Evolutionary conservation across 2,329 filamentous ascomycete species (phyloP), one percentile per base, ranked within the genome.

Genomic region (Fusarium sp.): DNA sequence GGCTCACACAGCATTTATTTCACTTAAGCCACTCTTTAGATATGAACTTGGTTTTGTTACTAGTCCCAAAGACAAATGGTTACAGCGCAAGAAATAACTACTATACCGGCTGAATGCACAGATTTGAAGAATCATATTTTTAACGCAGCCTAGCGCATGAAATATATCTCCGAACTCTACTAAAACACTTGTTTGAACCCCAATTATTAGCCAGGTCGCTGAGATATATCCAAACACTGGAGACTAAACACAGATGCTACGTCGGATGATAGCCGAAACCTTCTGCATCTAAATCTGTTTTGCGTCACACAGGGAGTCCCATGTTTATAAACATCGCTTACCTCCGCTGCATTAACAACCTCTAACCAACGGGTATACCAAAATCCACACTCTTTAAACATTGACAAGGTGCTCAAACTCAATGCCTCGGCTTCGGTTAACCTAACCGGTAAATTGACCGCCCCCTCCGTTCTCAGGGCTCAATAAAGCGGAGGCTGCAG

Each of bases 351-450:
- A 38, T 38, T 38, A 4, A 38, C 6, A n/a, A n/a, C 34, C 6
- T 38, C 34, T n/a, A 38, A 38, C 18, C 34, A 38, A 38, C 34
- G n/a, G 34, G 3, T n/a, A 38, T 38, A 38, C 18, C 18, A 38
- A n/a, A 38, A 38, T 38, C 34, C 34, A 38, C 34, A n/a, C 18
- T 0, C 10, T 38, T 38, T 38, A n/a, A n/a, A 38, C 34, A 38
- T n/a, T 12, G 34, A 38, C 34, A 38, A 38, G 34, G 34, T 25
- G 16, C 6, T 25, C 20, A 48, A 18, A 13, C 10, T 34, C 9
- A 1, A 49, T 49, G 20, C 30, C 22, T 51, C 30, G 47, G 30
- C 22, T 61, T 61, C 54, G 58, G 54, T 49, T 41, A n/a, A n/a
- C n/a, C 12, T 24, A 56, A 9, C 29, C 18, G 56, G 44, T 29